Base-by-base conservation (phyloP, 306 rosid species). In the Pueraria montana region DNA sequence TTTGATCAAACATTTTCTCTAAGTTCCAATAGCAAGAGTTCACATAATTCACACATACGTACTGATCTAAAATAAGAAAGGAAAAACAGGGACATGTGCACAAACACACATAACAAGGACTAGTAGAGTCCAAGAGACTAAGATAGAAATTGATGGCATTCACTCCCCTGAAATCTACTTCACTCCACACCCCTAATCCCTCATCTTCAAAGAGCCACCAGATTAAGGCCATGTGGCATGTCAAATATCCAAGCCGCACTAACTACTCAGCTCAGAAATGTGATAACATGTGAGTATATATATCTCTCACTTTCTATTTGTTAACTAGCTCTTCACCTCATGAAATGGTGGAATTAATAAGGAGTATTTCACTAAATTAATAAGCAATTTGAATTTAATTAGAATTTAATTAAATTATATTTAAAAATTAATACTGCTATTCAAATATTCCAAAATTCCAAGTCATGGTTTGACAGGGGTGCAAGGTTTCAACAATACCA, bases 151-250 rank as follows among this genome's bases (percentile, higher is more conserved):
- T 87, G 87, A 82, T 87, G 88, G 83, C 86, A 83, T 40, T 58
- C 34, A 27, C 86, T 80, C 82, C 70, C 1, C 67, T 49, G 79
- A 73, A 77, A 88, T 90, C 95, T 76, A 89, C 88, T 88, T 89
- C 90, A 82, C 64, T 86, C 94, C 89, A 78, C 91, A 89, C 93
- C 98, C 86, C 87, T 77, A 89, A 92, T 81, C 86, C 90, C 97
- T 90, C 84, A 96, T 94, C 99, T 87, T 84, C 84, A 83, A 90
- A 80, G 58, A 85, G 74, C 97, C 98, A 96, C 66, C 76, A 84
- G 55, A 38, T 52, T 84, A 3, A 27, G 79, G 94, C 94, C 99
- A 91, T 61, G 88, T 96, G 98, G 83, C 89, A 77, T 59, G 16
- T 4, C 82, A 84, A 86, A 89, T 91, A 91, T 92, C 97, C 97